Evolutionary conservation across 2,329 filamentous ascomycete genomes (phyloP).

Genomic region (Aureobasidium melanogenum): DNA sequence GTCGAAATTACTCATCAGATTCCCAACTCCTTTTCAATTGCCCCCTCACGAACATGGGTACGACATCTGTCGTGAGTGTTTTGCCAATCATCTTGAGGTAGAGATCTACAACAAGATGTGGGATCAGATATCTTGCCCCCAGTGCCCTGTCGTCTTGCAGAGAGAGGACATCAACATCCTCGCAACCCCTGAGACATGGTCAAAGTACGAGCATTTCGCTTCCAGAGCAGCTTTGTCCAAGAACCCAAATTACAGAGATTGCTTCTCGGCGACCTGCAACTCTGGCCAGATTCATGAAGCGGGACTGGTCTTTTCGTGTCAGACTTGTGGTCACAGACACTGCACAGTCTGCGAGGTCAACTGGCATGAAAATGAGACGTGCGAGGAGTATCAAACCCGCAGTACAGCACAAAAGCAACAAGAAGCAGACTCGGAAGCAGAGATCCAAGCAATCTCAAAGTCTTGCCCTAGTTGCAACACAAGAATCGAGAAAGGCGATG

Average conservation of each 20-base stretch:
- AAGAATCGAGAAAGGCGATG: too few species aligned
- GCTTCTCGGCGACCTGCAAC: background rate
- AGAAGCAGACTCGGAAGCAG: background rate
- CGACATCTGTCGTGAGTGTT: background rate
- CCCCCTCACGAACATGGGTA: background rate
- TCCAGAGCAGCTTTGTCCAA: background rate
- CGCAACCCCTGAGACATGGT: background rate
- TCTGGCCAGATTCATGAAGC: conserved; percentile 18
- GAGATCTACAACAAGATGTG: background rate
- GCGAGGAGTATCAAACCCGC: conserved; percentile 11
- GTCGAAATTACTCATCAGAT: background rate
- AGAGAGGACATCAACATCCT: background rate
- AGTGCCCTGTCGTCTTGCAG: background rate
- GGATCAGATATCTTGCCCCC: background rate
- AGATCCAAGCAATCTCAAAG: background rate
- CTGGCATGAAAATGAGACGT: conserved; percentile 25
- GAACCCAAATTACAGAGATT: background rate
- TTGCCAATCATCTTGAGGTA: background rate
- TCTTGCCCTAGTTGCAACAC: background rate
- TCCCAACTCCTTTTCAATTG: background rate
- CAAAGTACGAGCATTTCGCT: background rate
- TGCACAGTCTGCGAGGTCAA: conserved; percentile 24
- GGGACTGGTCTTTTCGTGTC: conserved; percentile 21
- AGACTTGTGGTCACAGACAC: conserved; percentile 21
- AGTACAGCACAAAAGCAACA: background rate